These are phyloP conservation scores for Marvania coccoides DNA, from an alignment of 139 green algal species.

Conservation along the genomic window DNA sequence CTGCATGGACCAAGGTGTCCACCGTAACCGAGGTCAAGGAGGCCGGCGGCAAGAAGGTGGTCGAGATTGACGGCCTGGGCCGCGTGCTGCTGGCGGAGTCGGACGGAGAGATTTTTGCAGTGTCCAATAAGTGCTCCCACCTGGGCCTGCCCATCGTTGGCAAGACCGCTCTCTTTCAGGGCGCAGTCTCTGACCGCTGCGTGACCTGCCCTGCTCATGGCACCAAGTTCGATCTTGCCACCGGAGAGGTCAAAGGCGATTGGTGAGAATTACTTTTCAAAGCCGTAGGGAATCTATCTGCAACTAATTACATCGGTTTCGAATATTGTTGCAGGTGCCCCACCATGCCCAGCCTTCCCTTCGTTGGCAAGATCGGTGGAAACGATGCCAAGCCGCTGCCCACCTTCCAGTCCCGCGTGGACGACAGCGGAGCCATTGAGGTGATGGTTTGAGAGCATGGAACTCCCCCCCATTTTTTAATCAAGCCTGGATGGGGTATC, in stretches of 20 bases:
- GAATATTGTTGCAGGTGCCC: neutral
- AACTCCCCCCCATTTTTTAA: too few species aligned
- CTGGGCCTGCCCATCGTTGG: slow-evolving; percentile 64
- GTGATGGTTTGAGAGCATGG: slow-evolving; percentile 48
- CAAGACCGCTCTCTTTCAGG: slow-evolving; percentile 44
- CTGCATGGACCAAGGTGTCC: slow-evolving; percentile 12
- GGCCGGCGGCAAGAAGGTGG: slow-evolving; percentile 9
- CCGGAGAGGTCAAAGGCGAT: slow-evolving; percentile 52
- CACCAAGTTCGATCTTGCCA: slow-evolving; percentile 63
- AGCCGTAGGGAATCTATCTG: neutral
- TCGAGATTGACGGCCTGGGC: slow-evolving; percentile 7
- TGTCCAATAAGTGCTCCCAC: slow-evolving; percentile 73
- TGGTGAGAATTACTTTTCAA: slow-evolving; percentile 30
- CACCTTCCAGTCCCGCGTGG: slow-evolving; percentile 48
- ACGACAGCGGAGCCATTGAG: slow-evolving; percentile 47
- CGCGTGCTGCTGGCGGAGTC: slow-evolving; percentile 37
- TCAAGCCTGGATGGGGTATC: too few species aligned
- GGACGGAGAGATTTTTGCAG: slow-evolving; percentile 47
- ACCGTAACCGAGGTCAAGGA: neutral
- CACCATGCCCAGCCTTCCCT: slow-evolving; percentile 51
- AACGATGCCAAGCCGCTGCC: slow-evolving; percentile 50
- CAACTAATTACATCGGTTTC: neutral
- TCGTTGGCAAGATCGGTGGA: slow-evolving; percentile 14
- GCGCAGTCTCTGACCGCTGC: slow-evolving; percentile 22
- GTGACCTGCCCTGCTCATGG: slow-evolving; percentile 65